phyloP scores from a whole-genome alignment of 345 rosid species.

The Hevea brasiliensis region DNA sequence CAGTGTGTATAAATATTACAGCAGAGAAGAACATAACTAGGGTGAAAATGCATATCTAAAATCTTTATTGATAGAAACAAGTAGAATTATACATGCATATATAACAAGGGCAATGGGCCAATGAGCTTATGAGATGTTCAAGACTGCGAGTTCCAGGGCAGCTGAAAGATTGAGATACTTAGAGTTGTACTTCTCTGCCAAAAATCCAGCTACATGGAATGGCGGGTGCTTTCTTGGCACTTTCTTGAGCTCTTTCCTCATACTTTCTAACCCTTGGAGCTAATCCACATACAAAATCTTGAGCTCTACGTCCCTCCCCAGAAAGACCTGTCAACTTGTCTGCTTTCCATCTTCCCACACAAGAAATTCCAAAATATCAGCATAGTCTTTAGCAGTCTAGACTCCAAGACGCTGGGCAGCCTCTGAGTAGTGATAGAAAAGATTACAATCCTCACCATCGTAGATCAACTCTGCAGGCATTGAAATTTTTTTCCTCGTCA shows the following conservation, averaged over 20 bases:
- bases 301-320: slow-evolving; percentile 24
- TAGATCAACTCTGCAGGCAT: slow-evolving; percentile 34
- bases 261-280: slow-evolving; percentile 21
- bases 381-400: slow-evolving; percentile 30
- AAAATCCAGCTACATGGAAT: slow-evolving; percentile 26
- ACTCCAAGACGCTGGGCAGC: slow-evolving; percentile 31
- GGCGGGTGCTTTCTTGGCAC: slow-evolving; percentile 6
- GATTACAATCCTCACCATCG: slow-evolving; percentile 33
- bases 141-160: too few relatives aligned
- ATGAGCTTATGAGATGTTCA: too few relatives aligned
- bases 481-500: slow-evolving; percentile 34
- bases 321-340: slow-evolving; percentile 28
- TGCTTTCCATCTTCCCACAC: slow-evolving; percentile 28
- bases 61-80: too few relatives aligned
- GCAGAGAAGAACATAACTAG: too few relatives aligned
- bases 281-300: slow-evolving; percentile 35
- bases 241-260: slow-evolving; percentile 30
- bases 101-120: too few relatives aligned
- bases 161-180: too few relatives aligned
- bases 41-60: too few relatives aligned
- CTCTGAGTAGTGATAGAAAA: slow-evolving; percentile 28
- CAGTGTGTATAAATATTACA: too few relatives aligned
- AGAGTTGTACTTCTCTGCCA: slow-evolving; percentile 3
- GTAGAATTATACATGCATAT: too few relatives aligned
- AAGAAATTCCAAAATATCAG: slow-evolving; percentile 29